Conservation (phyloP, 176 grass and related monocot species). For the Zea mays region DNA sequence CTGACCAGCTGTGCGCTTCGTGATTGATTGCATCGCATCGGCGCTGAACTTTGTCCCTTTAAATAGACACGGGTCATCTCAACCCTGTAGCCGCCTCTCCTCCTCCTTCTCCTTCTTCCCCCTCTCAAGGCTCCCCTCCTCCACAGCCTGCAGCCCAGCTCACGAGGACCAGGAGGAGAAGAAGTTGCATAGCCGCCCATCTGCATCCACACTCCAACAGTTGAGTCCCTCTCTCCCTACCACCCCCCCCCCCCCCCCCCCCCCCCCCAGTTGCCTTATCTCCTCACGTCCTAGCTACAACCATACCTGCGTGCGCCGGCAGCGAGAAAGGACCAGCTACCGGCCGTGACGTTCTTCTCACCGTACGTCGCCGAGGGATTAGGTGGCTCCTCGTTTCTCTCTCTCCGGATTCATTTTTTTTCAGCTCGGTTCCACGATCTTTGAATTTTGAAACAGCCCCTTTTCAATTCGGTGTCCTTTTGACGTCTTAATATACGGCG, state of each 20-base stretch:
- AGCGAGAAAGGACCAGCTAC: slow-evolving; percentile 3
- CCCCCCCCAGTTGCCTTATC: neutral
- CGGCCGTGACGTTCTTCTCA: slow-evolving; percentile 1
- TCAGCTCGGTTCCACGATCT: slow-evolving; percentile 18
- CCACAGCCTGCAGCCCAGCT: neutral
- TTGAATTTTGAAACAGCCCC: neutral
- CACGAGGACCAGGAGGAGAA: slow-evolving; percentile 7
- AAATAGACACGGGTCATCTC: slow-evolving; percentile 39
- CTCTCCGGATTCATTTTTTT: neutral
- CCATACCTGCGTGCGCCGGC: neutral
- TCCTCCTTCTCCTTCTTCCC: neutral
- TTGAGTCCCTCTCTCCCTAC: slow-evolving; percentile 26
- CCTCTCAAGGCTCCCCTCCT: neutral
- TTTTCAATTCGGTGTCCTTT: neutral
- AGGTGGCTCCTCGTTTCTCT: slow-evolving; percentile 16
- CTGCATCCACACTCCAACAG: slow-evolving; percentile 31
- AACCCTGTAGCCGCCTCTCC: neutral
- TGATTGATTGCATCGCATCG: slow-evolving; percentile 32
- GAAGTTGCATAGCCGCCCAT: neutral
- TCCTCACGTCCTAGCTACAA: slow-evolving; percentile 11
- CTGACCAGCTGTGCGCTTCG: slow-evolving; percentile 40
- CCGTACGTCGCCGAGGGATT: slow-evolving; percentile 28
- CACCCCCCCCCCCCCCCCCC: too few species aligned
- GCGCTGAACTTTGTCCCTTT: slow-evolving; percentile 26
- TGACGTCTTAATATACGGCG: slow-evolving; percentile 2